A percentile compares a stretch with the other conserved stretches of the same genome.
These are phyloP conservation scores for Endotrypanum monterogeii DNA, from an alignment of 208 protist genomes.

Conservation along the genomic window DNA sequence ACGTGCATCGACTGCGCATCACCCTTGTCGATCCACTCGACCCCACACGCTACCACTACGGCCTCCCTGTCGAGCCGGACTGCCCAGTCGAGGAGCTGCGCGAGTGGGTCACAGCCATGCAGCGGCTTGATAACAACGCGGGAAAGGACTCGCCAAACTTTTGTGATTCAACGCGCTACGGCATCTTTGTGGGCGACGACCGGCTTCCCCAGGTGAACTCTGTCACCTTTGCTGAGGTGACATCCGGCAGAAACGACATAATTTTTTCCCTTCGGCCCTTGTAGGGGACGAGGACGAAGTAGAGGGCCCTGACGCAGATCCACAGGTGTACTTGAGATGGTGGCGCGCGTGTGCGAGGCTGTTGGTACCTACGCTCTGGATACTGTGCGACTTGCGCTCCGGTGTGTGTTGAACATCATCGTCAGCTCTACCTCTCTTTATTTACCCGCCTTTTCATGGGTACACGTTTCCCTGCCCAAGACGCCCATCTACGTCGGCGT, in stretches of 20 bases:
- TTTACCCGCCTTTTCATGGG: neutral
- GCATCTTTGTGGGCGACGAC: slow-evolving; percentile 37
- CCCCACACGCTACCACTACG: slow-evolving; percentile 40
- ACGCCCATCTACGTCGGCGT: no score
- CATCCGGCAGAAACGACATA: slow-evolving; percentile 53
- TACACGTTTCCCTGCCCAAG: neutral
- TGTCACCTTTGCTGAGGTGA: slow-evolving; percentile 44
- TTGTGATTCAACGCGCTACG: slow-evolving; percentile 30
- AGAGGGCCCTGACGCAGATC: neutral
- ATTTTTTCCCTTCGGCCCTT: slow-evolving; percentile 42
- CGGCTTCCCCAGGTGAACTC: slow-evolving; percentile 26
- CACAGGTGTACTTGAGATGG: neutral
- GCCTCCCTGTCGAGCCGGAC: slow-evolving; percentile 47
- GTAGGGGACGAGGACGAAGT: no score
- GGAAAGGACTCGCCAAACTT: slow-evolving; percentile 17
- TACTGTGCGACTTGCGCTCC: neutral
- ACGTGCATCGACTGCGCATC: slow-evolving; percentile 40
- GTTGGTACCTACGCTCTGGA: neutral
- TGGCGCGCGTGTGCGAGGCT: neutral
- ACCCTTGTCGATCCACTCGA: slow-evolving; percentile 51
- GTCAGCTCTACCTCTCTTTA: neutral
- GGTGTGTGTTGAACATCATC: neutral
- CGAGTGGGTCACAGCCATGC: slow-evolving; percentile 44
- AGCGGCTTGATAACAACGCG: neutral
- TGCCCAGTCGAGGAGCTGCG: slow-evolving; percentile 48